Conservation (phyloP, 2,329 filamentous ascomycete species). For the Pseudocercospora vitis region DNA sequence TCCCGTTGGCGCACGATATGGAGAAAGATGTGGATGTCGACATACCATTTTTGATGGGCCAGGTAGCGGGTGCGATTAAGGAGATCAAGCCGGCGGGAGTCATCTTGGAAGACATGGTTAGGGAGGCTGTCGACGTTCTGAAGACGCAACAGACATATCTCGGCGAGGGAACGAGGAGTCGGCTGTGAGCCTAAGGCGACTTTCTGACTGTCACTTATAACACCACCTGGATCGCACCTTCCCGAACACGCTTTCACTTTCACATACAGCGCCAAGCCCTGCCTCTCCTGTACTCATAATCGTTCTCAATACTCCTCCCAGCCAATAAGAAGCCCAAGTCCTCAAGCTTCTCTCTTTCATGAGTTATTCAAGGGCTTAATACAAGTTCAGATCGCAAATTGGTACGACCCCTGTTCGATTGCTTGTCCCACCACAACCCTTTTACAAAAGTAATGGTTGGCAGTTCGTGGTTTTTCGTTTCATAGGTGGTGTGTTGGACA, state of each 20-base stretch:
- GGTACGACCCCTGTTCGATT: no score
- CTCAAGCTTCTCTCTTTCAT: no score
- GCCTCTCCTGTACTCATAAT: not conserved
- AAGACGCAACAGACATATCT: conserved; percentile 63
- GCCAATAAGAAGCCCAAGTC: not conserved
- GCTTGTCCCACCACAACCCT: no score
- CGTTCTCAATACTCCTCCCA: not conserved
- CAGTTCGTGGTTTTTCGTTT: no score
- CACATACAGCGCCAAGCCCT: not conserved
- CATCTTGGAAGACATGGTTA: conserved; percentile 90
- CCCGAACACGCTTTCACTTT: not conserved
- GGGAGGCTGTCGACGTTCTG: conserved; percentile 53
- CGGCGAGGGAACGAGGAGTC: conserved; percentile 40
- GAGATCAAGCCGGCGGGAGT: conserved; percentile 76
- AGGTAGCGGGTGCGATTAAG: conserved; percentile 77
- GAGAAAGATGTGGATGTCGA: conserved; percentile 74
- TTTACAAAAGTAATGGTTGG: no score
- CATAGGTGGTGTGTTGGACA: no score
- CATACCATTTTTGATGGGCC: conserved; percentile 87
- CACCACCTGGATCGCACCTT: not conserved
- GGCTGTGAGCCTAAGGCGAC: conserved; percentile 39
- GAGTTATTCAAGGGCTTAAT: no score
- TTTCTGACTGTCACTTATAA: no score
- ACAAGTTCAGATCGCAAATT: no score
- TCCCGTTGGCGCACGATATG: conserved; percentile 80